phyloP scores from a whole-genome alignment of 2,329 filamentous ascomycete genomes.

The Diaporthe humulicola region DNA sequence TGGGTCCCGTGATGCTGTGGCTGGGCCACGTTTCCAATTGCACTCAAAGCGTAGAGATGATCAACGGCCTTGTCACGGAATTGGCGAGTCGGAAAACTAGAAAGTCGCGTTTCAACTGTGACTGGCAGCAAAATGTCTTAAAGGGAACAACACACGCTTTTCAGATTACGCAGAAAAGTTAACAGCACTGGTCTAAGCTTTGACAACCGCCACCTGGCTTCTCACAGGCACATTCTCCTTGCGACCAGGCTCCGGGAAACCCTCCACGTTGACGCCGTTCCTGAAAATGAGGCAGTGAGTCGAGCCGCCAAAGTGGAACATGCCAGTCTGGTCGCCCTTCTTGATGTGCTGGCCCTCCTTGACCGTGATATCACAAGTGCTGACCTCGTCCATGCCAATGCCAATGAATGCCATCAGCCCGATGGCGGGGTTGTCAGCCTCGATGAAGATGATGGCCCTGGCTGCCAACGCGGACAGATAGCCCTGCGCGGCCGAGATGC shows the following conservation, averaged over 20 bases:
- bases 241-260: slow-evolving; percentile 52
- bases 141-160: not conserved
- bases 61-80: not conserved
- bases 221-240: slow-evolving; percentile 56
- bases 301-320: slow-evolving; percentile 86
- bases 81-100: not conserved
- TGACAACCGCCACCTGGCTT: slow-evolving; percentile 51
- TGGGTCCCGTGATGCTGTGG: not conserved
- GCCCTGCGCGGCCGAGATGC: slow-evolving; percentile 68
- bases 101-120: too few species aligned
- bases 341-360: slow-evolving; percentile 73
- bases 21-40: not conserved
- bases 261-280: slow-evolving; percentile 63
- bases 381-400: slow-evolving; percentile 84
- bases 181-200: slow-evolving; percentile 6
- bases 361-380: slow-evolving; percentile 79
- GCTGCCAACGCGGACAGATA: slow-evolving; percentile 79
- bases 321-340: slow-evolving; percentile 80
- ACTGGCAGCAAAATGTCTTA: too few species aligned
- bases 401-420: slow-evolving; percentile 79
- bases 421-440: slow-evolving; percentile 65
- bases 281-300: slow-evolving; percentile 78
- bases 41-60: not conserved
- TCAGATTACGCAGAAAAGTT: not conserved
- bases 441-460: slow-evolving; percentile 70